Evolutionary conservation across 495 filamentous ascomycete genomes (phyloP).

Genomic region (Glarea lozoyensis): DNA sequence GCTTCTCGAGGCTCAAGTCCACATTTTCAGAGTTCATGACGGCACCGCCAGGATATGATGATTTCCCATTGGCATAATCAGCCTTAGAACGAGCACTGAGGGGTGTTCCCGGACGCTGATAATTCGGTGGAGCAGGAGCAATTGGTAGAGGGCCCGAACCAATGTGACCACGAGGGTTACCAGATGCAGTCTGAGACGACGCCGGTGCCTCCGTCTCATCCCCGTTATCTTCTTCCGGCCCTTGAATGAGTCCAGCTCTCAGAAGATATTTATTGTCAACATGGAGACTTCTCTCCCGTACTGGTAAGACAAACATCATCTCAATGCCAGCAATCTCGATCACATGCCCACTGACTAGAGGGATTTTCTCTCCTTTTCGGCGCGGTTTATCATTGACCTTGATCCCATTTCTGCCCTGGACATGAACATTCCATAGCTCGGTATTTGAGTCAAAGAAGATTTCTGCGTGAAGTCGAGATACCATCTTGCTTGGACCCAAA

Average conservation of each 20-base stretch:
- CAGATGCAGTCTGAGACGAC: background rate
- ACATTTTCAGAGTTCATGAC: conserved; percentile 45
- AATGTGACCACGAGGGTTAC: conserved; percentile 29
- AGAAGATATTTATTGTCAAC: conserved; percentile 46
- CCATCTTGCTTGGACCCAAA: conserved; percentile 83
- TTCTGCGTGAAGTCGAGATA: conserved; percentile 80
- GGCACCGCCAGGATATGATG: conserved; percentile 31
- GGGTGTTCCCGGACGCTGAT: conserved; percentile 60
- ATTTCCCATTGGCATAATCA: conserved; percentile 26
- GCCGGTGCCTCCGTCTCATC: conserved; percentile 10
- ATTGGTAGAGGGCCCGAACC: conserved; percentile 49
- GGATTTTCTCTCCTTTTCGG: conserved; percentile 51
- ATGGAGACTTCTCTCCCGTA: conserved; percentile 42
- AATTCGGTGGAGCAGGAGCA: conserved; percentile 61
- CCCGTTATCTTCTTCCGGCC: conserved; percentile 1
- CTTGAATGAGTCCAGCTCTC: conserved; percentile 33
- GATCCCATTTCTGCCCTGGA: conserved; percentile 85
- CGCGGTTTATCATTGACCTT: conserved; percentile 64
- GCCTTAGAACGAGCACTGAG: conserved; percentile 25
- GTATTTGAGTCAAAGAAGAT: conserved; percentile 69
- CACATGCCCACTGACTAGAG: conserved; percentile 74
- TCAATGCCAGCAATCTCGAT: conserved; percentile 85
- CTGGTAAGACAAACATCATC: conserved; percentile 96
- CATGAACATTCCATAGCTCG: conserved; percentile 67
- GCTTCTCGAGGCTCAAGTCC: conserved; percentile 74